These are phyloP conservation scores for Fragosphaeria purpurea DNA, from an alignment of 2,329 filamentous ascomycete species.

Conservation along the genomic window DNA sequence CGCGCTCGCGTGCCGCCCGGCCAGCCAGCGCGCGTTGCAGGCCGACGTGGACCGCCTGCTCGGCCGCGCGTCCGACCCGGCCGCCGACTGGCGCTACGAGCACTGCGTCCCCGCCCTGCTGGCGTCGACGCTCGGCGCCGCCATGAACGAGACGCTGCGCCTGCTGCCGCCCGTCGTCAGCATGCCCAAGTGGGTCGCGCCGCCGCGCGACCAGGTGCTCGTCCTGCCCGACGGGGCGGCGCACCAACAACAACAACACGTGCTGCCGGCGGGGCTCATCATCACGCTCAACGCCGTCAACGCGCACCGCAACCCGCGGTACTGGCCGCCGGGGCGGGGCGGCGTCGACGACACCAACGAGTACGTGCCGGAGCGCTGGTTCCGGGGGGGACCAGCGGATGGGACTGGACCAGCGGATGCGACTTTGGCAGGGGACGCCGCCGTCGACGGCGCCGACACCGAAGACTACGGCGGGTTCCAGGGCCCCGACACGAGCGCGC, in stretches of 20 bases:
- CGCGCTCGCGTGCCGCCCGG: conserved; percentile 55
- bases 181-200: conserved; percentile 57
- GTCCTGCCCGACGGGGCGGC: conserved; percentile 48
- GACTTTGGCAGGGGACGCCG: conserved; percentile 9
- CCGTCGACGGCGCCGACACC: conserved; percentile 28
- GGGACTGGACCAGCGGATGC: conserved; percentile 14
- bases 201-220: conserved; percentile 44
- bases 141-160: conserved; percentile 69
- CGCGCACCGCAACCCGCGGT: conserved; percentile 58
- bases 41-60: conserved; percentile 58
- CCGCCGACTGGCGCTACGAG: conserved; percentile 65
- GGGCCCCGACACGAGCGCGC: conserved; percentile 50
- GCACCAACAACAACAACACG: conserved; percentile 39
- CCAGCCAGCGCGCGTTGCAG: conserved; percentile 56
- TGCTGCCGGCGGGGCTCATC: conserved; percentile 45
- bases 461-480: conserved; percentile 50
- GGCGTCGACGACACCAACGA: conserved; percentile 50
- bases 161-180: conserved; percentile 60
- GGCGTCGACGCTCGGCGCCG: conserved; percentile 59
- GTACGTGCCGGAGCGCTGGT: conserved; percentile 66
- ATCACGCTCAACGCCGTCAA: conserved; percentile 47
- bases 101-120: conserved; percentile 54
- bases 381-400: conserved; percentile 26
- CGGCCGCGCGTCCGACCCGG: conserved; percentile 40
- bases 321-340: conserved; percentile 53